Base-by-base conservation (phyloP, 2,329 filamentous ascomycete genomes). In the Drechmeria coniospora region DNA sequence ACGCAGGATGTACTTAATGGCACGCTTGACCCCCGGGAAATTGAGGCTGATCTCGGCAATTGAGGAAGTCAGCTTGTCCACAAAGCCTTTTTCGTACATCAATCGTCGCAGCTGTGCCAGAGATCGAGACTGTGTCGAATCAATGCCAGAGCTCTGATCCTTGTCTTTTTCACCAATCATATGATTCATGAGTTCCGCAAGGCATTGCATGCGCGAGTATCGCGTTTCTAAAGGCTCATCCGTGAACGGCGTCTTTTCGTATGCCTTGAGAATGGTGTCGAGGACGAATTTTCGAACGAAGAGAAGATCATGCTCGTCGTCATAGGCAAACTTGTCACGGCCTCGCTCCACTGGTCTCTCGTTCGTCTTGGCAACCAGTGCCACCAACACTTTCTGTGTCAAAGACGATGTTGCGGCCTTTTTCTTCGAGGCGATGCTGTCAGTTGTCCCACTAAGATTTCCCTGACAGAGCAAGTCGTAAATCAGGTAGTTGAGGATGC, bases 1-100 rank as follows among this genome's bases (percentile, higher is more conserved):
- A 21, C 82, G 79, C 25, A 98, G 64, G 29, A 98, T 93, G 51
- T 93, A 92, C 57, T 95, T 98, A 44, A 98, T 83, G 10, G 86
- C 86, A 25, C 86, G 74, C 59, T 92, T 93, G 11, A 92, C 81
- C 15, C 81, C 79, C 0, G 87, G 86, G 52, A 92, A 94, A 40
- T 92, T 92, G 35, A 98, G 69, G 48, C 94, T 90, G 33, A 98
- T 79, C 43, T 98, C 92, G 12, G 90, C 83, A 41, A 98, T 86
- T 1, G 92, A 92, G 9, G 76, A 72, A 2, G 90, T 95, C 33
- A 98, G 58, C 26, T 87, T 79, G 15, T 80, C 71, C 35, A 95
- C 76, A 49, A 90, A 93, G 31, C 92, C 84, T 58, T 95, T 98
- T 56, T 98, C 90, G 43, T 92, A 95, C 90, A 98, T 98, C 34